These are phyloP conservation scores for Hanseniaspora meyeri DNA, from an alignment of 805 yeast genomes.

Conservation along the genomic window DNA sequence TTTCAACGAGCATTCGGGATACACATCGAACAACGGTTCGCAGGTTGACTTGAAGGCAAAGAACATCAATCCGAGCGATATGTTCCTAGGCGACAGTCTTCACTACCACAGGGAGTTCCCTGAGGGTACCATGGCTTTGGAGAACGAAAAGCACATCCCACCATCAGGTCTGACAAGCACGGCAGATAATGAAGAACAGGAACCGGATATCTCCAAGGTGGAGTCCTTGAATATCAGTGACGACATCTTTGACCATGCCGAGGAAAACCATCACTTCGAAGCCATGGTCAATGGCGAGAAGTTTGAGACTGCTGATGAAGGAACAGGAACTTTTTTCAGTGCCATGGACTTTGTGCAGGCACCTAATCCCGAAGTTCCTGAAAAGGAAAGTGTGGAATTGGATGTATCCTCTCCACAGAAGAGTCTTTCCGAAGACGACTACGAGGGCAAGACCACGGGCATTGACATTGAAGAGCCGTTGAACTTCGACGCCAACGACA, in stretches of 20 bases:
- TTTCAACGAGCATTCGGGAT: background rate
- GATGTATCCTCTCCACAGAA: background rate
- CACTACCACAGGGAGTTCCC: background rate
- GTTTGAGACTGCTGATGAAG: background rate
- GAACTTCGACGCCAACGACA: background rate
- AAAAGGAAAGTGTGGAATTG: background rate
- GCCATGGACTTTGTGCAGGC: background rate
- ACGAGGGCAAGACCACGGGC: background rate
- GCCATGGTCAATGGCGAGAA: background rate
- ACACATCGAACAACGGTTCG: background rate
- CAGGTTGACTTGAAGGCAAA: background rate
- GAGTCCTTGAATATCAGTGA: background rate
- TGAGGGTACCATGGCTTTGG: background rate
- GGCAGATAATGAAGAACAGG: background rate
- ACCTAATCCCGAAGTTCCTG: background rate
- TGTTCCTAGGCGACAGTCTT: background rate
- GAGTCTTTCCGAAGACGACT: background rate
- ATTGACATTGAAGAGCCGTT: background rate
- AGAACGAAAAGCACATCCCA: conserved; percentile 2
- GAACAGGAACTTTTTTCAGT: background rate
- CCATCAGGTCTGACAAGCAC: background rate
- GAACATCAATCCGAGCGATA: background rate
- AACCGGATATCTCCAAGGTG: background rate
- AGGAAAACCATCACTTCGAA: background rate
- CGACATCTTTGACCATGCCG: background rate